phyloP scores from a whole-genome alignment of 257 asterid genomes.

The Solanum rostratum region DNA sequence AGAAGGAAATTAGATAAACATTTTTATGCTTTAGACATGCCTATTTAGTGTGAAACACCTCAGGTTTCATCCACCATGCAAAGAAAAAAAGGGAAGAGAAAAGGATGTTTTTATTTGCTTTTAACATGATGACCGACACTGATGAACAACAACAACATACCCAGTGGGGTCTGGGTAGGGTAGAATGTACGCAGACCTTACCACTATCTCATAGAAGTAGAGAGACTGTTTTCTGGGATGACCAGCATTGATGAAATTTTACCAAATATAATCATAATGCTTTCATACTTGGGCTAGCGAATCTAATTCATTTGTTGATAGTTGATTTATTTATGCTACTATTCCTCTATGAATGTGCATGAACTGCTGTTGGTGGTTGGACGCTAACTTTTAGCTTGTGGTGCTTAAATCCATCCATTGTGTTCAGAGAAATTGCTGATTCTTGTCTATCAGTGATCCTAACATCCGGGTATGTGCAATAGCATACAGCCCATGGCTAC shows the following conservation, averaged over 20 bases:
- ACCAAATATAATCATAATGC: not conserved
- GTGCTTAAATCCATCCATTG: slow-evolving; percentile 96
- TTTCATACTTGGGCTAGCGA: not conserved
- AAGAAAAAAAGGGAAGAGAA: not conserved
- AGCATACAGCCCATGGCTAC: not conserved
- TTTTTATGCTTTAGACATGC: not conserved
- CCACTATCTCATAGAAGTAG: too few species aligned
- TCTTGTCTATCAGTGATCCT: slow-evolving; percentile 80
- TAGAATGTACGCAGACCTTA: too few species aligned
- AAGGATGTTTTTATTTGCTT: not conserved
- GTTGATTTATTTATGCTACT: slow-evolving; percentile 6
- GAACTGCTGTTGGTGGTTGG: slow-evolving; percentile 43
- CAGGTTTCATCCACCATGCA: not conserved
- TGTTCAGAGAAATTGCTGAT: slow-evolving; percentile 76
- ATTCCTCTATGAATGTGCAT: slow-evolving; percentile 9
- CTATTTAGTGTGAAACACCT: not conserved
- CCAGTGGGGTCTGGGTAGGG: too few species aligned
- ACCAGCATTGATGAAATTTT: not conserved
- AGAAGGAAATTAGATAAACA: not conserved
- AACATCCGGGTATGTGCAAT: slow-evolving; percentile 79
- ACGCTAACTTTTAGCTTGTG: slow-evolving; percentile 55
- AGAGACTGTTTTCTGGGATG: too few species aligned
- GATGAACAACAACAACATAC: too few species aligned
- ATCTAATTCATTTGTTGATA: slow-evolving; percentile 1
- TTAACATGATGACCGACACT: not conserved